Base-by-base conservation (phyloP, 2,329 filamentous ascomycete species). In the Aphanoascus verrucosus region DNA sequence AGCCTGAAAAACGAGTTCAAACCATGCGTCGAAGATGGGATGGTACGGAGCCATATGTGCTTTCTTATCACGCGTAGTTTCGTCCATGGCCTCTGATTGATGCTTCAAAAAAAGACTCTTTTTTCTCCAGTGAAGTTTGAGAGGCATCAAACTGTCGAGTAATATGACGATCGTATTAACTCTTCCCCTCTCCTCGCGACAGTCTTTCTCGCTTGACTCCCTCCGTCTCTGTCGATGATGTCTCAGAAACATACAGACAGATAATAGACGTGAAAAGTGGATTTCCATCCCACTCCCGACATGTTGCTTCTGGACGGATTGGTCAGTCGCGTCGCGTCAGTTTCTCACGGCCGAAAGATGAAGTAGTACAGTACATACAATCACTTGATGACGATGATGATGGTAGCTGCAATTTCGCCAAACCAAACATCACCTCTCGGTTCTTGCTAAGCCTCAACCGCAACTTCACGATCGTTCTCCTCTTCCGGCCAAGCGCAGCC, bases 91-190 rank as follows among this genome's bases (percentile, higher is more conserved):
- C 23, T 28, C 23, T 28, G 23, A 28, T 28, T 28, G 23, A 28
- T 28, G 23, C 23, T 37, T 37, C 3, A 37, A 6, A 3, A n/a
- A 37, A 37, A 4, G 35, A 37, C 5, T 37, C 35, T 37, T 37
- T 7, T 4, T 28, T 3, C 23, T 4, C 3, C 7, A 28, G 7
- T 28, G 23, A 28, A 28, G 23, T 7, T 7, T 28, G 23, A 28
- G 23, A 28, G 7, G 23, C 23, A 28, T 37, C 35, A 37, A n/a
- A 12, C n/a, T 37, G 35, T 37, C 31, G 15, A 48, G 19, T 43
- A 50, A 50, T 50, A 50, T 43, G 48, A 50, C 48, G 48, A 50
- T 50, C 48, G 48, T 50, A 42, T 43, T 50, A 50, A 8, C 31
- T 12, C 34, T 40, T 28, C 37, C 48, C 48, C 20, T 50, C 48